These are phyloP conservation scores for Verticillium nonalfalfae DNA, from an alignment of 2,329 filamentous ascomycete genomes.

Conservation along the genomic window DNA sequence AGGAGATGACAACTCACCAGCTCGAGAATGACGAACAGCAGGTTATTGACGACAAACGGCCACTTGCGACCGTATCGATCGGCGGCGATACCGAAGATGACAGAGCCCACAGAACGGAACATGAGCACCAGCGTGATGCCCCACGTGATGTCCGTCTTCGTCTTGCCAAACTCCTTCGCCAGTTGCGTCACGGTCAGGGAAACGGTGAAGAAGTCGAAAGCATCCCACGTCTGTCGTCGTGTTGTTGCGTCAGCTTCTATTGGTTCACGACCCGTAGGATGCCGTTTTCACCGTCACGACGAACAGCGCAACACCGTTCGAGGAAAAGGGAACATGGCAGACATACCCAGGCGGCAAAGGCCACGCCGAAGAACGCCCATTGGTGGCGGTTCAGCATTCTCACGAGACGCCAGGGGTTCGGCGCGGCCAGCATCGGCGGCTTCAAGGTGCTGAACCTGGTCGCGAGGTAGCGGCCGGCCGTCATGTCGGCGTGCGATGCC, in stretches of 20 bases:
- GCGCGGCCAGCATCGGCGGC: conserved; percentile 47
- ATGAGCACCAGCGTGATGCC: conserved; percentile 58
- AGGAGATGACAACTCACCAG: conserved; percentile 26
- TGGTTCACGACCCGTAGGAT: too few relatives aligned
- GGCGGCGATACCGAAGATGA: conserved; percentile 46
- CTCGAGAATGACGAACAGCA: conserved; percentile 66
- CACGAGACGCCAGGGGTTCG: conserved; percentile 45
- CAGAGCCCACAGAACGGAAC: conserved; percentile 50
- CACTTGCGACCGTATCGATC: conserved; percentile 58
- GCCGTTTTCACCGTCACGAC: not conserved
- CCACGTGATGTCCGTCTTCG: conserved; percentile 56
- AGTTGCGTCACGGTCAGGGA: conserved; percentile 51
- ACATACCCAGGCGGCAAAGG: conserved; percentile 51
- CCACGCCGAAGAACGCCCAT: conserved; percentile 50
- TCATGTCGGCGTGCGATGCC: conserved; percentile 43
- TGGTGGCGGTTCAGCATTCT: conserved; percentile 41
- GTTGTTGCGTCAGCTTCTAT: not conserved
- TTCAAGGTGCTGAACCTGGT: conserved; percentile 51
- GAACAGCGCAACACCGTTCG: not conserved
- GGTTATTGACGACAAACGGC: conserved; percentile 71
- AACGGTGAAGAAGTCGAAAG: conserved; percentile 61
- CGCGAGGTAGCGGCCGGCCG: conserved; percentile 34
- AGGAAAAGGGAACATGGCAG: not conserved
- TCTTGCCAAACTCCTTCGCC: conserved; percentile 42
- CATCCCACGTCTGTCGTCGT: not conserved